Conservation (phyloP, 2,329 filamentous ascomycete species). For the Monosporascus sp. region DNA sequence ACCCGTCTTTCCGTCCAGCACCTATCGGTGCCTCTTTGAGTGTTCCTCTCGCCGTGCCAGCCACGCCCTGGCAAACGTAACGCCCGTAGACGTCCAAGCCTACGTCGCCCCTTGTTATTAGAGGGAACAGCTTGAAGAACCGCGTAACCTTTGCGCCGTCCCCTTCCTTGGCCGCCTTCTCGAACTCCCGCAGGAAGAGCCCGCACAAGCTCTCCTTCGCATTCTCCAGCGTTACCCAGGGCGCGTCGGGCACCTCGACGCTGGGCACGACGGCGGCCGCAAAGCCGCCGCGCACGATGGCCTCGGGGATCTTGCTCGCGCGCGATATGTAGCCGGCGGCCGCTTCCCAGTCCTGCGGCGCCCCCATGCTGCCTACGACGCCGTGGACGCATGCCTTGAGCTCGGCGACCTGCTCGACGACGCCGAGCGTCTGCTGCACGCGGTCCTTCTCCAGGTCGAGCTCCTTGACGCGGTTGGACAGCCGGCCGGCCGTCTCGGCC, state of each 20-base stretch:
- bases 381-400: constrained; percentile 95
- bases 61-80: constrained; percentile 94
- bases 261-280: constrained; percentile 91
- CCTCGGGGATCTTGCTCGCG: constrained; percentile 72
- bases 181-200: constrained; percentile 89
- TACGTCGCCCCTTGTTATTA: constrained; percentile 84
- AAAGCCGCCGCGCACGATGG: constrained; percentile 79
- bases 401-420: constrained; percentile 94
- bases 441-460: constrained; percentile 88
- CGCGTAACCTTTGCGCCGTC: constrained; percentile 86
- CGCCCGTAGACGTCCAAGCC: constrained; percentile 91
- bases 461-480: constrained; percentile 80
- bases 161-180: constrained; percentile 80
- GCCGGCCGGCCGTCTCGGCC: constrained; percentile 75
- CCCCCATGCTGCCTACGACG: constrained; percentile 93
- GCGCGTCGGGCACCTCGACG: constrained; percentile 89
- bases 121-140: constrained; percentile 96
- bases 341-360: constrained; percentile 97
- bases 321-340: constrained; percentile 85
- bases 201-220: constrained; percentile 86
- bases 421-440: constrained; percentile 82
- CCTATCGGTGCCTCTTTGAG: constrained; percentile 63
- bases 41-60: constrained; percentile 73
- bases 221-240: constrained; percentile 77
- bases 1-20: constrained; percentile 63